phyloP scores from a whole-genome alignment of 176 grass and related monocot species.

The Luzula sylvatica region DNA sequence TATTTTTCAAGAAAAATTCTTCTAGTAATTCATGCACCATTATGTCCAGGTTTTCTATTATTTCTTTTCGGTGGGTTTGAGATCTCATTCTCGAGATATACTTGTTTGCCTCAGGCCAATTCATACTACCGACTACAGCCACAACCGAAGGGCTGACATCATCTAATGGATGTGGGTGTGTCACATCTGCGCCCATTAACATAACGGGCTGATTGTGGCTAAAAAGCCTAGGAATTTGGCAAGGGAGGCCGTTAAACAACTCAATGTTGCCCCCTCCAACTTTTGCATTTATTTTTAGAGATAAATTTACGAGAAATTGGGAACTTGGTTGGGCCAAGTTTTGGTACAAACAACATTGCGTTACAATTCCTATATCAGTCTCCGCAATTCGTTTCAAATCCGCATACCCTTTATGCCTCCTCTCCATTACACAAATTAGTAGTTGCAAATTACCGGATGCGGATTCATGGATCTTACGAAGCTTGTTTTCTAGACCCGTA shows the following conservation, averaged over 20 bases:
- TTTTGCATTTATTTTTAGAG: conserved; percentile 89
- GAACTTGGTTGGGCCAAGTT: conserved; percentile 57
- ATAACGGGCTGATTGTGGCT: conserved; percentile 59
- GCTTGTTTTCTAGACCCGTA: conserved; percentile 52
- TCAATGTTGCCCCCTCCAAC: conserved; percentile 68
- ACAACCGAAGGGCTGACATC: conserved; percentile 80
- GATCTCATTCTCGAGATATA: conserved; percentile 91
- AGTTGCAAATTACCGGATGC: conserved; percentile 70
- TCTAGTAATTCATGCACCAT: conserved; percentile 71
- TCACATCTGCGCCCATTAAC: conserved; percentile 95
- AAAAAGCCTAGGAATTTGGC: conserved; percentile 69
- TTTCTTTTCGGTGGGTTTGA: conserved; percentile 90
- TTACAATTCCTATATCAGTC: conserved; percentile 72
- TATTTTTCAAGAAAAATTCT: conserved; percentile 48
- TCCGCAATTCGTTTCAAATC: conserved; percentile 90
- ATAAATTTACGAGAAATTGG: conserved; percentile 73
- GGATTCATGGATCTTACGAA: conserved; percentile 66
- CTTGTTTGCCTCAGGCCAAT: conserved; percentile 85
- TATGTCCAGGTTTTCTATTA: conserved; percentile 60
- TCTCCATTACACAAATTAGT: conserved; percentile 84
- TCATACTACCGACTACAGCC: conserved; percentile 80
- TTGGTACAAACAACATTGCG: conserved; percentile 90
- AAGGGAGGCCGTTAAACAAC: conserved; percentile 70
- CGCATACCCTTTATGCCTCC: conserved; percentile 62
- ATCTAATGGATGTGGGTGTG: conserved; percentile 87